These are phyloP conservation scores for Linnemannia hyalina DNA, from an alignment of 192 early-diverging fungal genomes.

Conservation along the genomic window DNA sequence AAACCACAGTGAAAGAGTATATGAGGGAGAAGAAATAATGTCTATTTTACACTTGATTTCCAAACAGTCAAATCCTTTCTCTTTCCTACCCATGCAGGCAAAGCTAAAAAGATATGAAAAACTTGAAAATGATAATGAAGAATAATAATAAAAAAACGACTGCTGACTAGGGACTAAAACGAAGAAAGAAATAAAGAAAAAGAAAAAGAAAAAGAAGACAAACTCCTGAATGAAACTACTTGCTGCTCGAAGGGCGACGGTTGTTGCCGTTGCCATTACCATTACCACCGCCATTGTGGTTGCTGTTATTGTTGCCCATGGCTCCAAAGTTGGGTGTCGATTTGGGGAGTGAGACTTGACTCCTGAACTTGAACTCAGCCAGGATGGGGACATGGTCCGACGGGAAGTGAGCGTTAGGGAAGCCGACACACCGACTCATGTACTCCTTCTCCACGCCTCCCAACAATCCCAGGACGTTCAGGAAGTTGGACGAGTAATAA, in stretches of 20 bases:
- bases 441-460: slow-evolving; percentile 84
- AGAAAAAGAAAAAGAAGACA: neutral
- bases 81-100: slow-evolving; percentile 3
- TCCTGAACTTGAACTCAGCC: slow-evolving; percentile 32
- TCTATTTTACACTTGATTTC: slow-evolving; percentile 2
- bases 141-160: neutral
- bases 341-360: slow-evolving; percentile 15
- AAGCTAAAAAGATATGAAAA: neutral
- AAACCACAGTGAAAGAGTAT: neutral
- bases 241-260: slow-evolving; percentile 3
- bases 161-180: neutral
- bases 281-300: neutral
- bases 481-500: slow-evolving; percentile 81
- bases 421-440: slow-evolving; percentile 81
- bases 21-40: neutral
- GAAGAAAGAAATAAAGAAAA: neutral
- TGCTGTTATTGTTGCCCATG: neutral
- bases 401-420: slow-evolving; percentile 84
- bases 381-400: slow-evolving; percentile 38
- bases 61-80: too few species aligned
- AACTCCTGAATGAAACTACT: neutral
- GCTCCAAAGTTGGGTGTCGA: slow-evolving; percentile 20
- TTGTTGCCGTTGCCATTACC: neutral
- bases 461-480: slow-evolving; percentile 83
- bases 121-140: neutral